These are phyloP conservation scores for Psophocarpus tetragonolobus DNA, from an alignment of 306 rosid species.

Conservation along the genomic window DNA sequence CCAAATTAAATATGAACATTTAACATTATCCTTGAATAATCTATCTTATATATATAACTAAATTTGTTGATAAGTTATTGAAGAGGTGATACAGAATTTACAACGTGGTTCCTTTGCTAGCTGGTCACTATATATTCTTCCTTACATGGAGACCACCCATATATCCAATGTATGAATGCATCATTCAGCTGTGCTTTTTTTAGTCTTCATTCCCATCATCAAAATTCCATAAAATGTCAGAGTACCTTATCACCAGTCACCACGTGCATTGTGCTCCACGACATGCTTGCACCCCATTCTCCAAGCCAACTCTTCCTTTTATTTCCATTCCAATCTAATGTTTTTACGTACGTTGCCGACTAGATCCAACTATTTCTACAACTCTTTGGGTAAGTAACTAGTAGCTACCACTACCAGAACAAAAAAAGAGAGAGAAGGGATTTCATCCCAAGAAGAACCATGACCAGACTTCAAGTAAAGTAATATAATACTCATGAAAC, in stretches of 20 bases:
- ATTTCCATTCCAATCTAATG: conserved; percentile 20
- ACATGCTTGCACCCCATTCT: conserved; percentile 18
- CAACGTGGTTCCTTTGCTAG: conserved; percentile 23
- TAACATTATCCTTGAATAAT: no score
- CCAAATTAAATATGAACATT: background rate
- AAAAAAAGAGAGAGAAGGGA: background rate
- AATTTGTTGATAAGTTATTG: background rate
- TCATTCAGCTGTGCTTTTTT: background rate
- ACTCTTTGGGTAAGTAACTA: background rate
- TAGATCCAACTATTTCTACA: background rate
- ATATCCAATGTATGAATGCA: background rate
- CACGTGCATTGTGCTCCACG: conserved; percentile 33
- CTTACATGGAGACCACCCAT: conserved; percentile 4
- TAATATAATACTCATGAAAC: background rate
- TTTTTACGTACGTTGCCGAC: background rate
- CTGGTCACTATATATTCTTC: background rate
- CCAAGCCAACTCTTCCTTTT: background rate
- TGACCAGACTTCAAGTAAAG: background rate
- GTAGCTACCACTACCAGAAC: no score
- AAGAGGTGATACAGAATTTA: background rate
- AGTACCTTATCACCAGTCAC: conserved; percentile 6
- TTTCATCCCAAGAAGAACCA: no score
- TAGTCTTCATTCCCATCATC: conserved; percentile 36
- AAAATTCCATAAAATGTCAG: conserved; percentile 21
- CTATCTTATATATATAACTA: no score